Conservation (phyloP, 2,329 filamentous ascomycete genomes). For the Talaromyces albobiverticillius region DNA sequence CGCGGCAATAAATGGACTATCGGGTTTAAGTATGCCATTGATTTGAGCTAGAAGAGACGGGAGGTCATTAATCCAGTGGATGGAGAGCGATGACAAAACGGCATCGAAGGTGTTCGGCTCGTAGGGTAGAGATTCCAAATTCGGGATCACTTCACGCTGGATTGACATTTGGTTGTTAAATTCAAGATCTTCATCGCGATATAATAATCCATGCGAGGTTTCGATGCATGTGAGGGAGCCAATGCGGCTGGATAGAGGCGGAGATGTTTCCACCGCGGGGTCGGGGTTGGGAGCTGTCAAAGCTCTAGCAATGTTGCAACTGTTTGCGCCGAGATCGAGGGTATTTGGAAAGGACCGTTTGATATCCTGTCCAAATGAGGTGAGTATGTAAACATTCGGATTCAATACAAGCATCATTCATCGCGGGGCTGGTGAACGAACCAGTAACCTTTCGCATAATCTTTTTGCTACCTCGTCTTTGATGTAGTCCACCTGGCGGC, state of each 20-base stretch:
- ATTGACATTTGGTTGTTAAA: conserved; percentile 75
- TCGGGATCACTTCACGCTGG: conserved; percentile 68
- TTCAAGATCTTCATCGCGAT: conserved; percentile 64
- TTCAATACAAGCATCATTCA: no score
- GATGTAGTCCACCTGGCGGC: conserved; percentile 83
- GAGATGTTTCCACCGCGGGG: conserved; percentile 32
- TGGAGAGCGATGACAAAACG: conserved; percentile 79
- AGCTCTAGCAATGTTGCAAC: conserved; percentile 86
- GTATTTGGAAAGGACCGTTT: conserved; percentile 80
- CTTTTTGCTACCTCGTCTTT: conserved; percentile 87
- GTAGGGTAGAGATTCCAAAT: conserved; percentile 69
- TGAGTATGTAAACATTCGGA: background rate
- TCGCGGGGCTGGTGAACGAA: conserved; percentile 39
- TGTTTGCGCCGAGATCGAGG: conserved; percentile 91
- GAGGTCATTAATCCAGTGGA: conserved; percentile 98
- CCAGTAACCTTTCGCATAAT: conserved; percentile 79
- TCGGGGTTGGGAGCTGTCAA: conserved; percentile 69
- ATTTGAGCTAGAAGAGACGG: conserved; percentile 80
- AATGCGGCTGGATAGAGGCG: conserved; percentile 68
- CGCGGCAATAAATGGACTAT: conserved; percentile 86
- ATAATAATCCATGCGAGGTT: conserved; percentile 71
- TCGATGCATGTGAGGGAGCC: conserved; percentile 76
- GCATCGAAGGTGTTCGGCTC: conserved; percentile 77
- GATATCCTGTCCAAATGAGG: conserved; percentile 65
- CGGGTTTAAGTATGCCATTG: conserved; percentile 82